These are phyloP conservation scores for Beauveria sp. DNA, from an alignment of 2,329 filamentous ascomycete species.

Conservation along the genomic window DNA sequence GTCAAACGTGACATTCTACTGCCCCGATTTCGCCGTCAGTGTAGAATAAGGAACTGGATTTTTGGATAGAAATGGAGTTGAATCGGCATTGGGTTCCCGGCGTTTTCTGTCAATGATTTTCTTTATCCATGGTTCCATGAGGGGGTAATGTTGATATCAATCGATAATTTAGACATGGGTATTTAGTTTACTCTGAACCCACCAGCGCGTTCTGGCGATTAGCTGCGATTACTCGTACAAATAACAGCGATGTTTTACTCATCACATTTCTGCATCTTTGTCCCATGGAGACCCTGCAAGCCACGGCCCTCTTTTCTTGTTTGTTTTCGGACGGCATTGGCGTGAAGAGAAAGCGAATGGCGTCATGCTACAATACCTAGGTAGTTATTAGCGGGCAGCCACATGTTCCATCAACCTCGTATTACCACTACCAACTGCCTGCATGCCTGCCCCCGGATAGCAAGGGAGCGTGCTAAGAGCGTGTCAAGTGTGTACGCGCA, in stretches of 20 bases:
- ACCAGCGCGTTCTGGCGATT: neutral
- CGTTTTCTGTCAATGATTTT: constrained; percentile 4
- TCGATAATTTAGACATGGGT: constrained; percentile 10
- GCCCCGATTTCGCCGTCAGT: constrained; percentile 30
- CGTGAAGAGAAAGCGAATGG: neutral
- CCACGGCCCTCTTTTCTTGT: neutral
- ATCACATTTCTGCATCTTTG: neutral
- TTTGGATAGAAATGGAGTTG: constrained; percentile 13
- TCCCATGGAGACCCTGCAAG: neutral
- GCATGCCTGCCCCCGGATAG: neutral
- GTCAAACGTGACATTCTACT: constrained; percentile 40
- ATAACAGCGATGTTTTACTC: neutral
- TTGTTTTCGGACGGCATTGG: neutral
- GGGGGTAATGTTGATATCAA: constrained; percentile 1
- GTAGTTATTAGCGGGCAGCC: neutral
- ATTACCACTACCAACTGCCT: neutral
- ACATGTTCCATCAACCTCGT: neutral
- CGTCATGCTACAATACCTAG: neutral
- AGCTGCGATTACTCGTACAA: neutral
- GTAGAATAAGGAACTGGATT: constrained; percentile 15
- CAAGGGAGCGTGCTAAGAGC: no score
- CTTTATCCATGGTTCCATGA: neutral
- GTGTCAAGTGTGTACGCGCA: neutral
- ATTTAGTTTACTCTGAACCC: neutral
- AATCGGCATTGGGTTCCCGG: constrained; percentile 7